These are phyloP conservation scores for Rehmannia glutinosa DNA, from an alignment of 257 asterid species.

Conservation along the genomic window DNA sequence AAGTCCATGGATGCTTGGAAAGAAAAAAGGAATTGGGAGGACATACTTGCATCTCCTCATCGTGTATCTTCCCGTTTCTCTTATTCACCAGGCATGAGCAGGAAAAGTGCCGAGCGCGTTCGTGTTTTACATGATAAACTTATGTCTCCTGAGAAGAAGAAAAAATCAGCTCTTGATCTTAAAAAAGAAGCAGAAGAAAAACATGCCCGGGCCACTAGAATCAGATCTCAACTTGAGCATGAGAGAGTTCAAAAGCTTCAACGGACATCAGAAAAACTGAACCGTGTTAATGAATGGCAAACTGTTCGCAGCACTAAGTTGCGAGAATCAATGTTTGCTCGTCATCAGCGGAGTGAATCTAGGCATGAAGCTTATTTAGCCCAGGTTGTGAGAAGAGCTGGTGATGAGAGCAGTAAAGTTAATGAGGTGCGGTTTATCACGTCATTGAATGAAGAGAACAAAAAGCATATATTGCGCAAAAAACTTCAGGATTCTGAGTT, in stretches of 20 bases:
- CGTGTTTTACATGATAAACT: conserved; percentile 92
- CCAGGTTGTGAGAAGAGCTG: conserved; percentile 95
- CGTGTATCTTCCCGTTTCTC: conserved; percentile 88
- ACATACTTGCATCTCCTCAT: conserved; percentile 77
- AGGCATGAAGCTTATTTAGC: conserved; percentile 96
- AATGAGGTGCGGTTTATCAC: conserved; percentile 98
- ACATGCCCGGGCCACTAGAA: conserved; percentile 97
- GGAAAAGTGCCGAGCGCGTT: conserved; percentile 83
- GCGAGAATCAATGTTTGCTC: conserved; percentile 88
- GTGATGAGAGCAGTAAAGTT: conserved; percentile 96
- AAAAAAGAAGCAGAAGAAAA: conserved; percentile 95
- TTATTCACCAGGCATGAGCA: conserved; percentile 80
- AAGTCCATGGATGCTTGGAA: conserved; percentile 98
- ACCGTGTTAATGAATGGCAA: conserved; percentile 93
- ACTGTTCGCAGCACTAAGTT: conserved; percentile 81
- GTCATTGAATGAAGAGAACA: conserved; percentile 94
- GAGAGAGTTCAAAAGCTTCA: conserved; percentile 98
- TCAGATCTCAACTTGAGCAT: conserved; percentile 86
- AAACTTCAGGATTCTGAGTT: conserved; percentile 87
- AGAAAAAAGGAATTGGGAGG: conserved; percentile 99
- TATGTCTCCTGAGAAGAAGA: conserved; percentile 98
- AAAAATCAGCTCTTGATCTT: conserved; percentile 76
- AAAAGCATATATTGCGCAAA: conserved; percentile 84
- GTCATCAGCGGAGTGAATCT: conserved; percentile 86
- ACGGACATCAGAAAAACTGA: conserved; percentile 86